phyloP scores from a whole-genome alignment of 129 eudicot species.

The Chrysanthemum seticuspe region DNA sequence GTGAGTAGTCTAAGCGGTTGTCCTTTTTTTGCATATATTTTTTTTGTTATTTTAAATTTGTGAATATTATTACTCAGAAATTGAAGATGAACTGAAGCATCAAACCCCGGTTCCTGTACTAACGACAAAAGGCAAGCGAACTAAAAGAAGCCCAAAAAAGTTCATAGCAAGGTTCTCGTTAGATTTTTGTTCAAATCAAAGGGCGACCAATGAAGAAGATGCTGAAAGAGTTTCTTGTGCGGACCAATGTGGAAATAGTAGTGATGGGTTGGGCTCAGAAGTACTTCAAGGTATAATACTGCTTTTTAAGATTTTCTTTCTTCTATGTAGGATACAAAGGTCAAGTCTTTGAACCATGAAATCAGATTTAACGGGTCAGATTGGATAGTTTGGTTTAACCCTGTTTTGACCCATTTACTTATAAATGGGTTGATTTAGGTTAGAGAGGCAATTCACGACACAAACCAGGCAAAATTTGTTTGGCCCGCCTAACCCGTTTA shows the following conservation, averaged over 20 bases:
- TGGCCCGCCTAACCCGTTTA: too few relatives aligned
- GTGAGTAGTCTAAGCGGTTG: background rate
- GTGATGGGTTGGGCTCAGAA: slow-evolving; percentile 40
- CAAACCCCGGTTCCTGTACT: slow-evolving; percentile 30
- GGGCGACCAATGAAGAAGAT: slow-evolving; percentile 19
- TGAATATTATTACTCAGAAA: slow-evolving; percentile 2
- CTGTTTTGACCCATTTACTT: too few relatives aligned
- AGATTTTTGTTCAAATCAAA: slow-evolving; percentile 26
- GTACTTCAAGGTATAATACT: slow-evolving; percentile 46
- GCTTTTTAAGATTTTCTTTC: background rate
- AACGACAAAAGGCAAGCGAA: slow-evolving; percentile 30
- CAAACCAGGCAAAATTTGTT: too few relatives aligned
- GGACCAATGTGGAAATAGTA: slow-evolving; percentile 36
- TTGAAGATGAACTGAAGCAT: slow-evolving; percentile 31
- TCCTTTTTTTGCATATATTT: background rate
- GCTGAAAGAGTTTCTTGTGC: slow-evolving; percentile 21
- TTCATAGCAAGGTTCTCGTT: slow-evolving; percentile 26
- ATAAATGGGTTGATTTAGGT: background rate
- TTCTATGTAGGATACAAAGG: background rate
- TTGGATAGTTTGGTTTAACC: background rate
- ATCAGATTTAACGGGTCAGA: background rate
- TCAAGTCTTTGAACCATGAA: too few relatives aligned
- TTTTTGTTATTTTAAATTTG: background rate
- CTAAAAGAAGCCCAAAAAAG: slow-evolving; percentile 43
- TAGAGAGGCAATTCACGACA: too few relatives aligned